Base-by-base conservation (phyloP, 2,329 filamentous ascomycete species). In the Fonsecaea pedrosoi region DNA sequence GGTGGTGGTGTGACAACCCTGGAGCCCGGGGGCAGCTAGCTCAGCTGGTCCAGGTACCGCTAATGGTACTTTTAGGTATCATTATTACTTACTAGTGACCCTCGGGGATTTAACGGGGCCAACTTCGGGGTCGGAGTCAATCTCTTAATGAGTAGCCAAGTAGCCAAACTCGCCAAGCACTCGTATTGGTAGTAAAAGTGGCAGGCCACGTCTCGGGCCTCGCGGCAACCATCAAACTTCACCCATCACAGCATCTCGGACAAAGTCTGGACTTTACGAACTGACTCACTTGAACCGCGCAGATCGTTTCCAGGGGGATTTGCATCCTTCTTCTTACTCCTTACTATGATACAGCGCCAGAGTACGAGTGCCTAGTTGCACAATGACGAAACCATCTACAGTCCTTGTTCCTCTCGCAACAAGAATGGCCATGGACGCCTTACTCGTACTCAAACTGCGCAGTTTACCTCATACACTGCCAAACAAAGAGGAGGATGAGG, bases 261-360 rank as follows among this genome's bases (percentile, higher is more conserved):
- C 38, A 42, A 15, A 42, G 38, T 45, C 40, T 18, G n/a, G 40
- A 45, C 40, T 10, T 45, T 18, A 25, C 25, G 25, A 25, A 25
- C 25, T 5, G 40, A 45, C 6, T 15, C 7, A 10, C 13, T 45
- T 45, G 15, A 13, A 7, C 9, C 40, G 6, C n/a, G 40, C 40
- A 45, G 40, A 45, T 45, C 40, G 45, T 50, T n/a, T 50, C 45
- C 45, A 25, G 7, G 18, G 45, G 45, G 45, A 50, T 25, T 50
- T 50, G 45, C n/a, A 7, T 18, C 40, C 15, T 18, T 6, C 40
- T 45, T 18, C 15, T 25, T 50, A 21, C 40, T 25, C 9, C 18
- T 10, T 13, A 50, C 8, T 10, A 7, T 1, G 13, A 3, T 18
- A 5, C n/a, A 25, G 8, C 45, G 18, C n/a, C 21, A 15, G 45